Base-by-base conservation (phyloP, 2,329 filamentous ascomycete species). In the Cercospora canescens region DNA sequence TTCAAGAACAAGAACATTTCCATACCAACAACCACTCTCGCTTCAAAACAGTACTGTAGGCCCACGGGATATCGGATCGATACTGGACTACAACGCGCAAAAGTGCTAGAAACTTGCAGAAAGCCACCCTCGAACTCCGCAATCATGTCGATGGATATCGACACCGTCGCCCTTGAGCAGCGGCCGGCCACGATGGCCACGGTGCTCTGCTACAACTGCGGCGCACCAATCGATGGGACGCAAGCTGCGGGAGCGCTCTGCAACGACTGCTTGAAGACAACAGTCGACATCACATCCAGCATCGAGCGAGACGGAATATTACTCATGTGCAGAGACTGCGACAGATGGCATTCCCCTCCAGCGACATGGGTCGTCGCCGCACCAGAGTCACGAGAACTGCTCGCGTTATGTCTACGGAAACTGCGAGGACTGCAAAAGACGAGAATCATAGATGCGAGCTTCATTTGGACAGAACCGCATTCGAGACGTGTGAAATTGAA, bases 161-260 rank as follows among this genome's bases (percentile, higher is more conserved):
- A 79, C 69, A 71, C 71, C 32, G 74, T 73, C 61, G 72, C 72
- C 35, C 74, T 76, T 61, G 62, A 70, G 41, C 70, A 72, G 34
- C 80, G 65, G 72, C 72, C 72, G 69, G 70, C 74, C 24, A 72
- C 70, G 7, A 70, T 72, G 21, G 76, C 76, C 66, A 92, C 89
- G n/a, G 97, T 98, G 77, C 91, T 99, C 65, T 99, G 95, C 81
- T 97, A 93, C 84, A 97, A 98, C 85, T 99, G 95, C 80, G 95
- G 94, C 76, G 93, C 92, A 67, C 90, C 94, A 41, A 97, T 99
- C 75, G 94, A 97, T 80, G 95, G 95, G 79, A 97, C 93, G 18
- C 88, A 89, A 14, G 86, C 92, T 28, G 89, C 91, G 61, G 93
- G 93, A 68, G 94, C 95, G 45, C 89, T 97, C 64, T 99, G 95